Conservation (phyloP, 2,329 filamentous ascomycete genomes). For the Corinectria fuckeliana region DNA sequence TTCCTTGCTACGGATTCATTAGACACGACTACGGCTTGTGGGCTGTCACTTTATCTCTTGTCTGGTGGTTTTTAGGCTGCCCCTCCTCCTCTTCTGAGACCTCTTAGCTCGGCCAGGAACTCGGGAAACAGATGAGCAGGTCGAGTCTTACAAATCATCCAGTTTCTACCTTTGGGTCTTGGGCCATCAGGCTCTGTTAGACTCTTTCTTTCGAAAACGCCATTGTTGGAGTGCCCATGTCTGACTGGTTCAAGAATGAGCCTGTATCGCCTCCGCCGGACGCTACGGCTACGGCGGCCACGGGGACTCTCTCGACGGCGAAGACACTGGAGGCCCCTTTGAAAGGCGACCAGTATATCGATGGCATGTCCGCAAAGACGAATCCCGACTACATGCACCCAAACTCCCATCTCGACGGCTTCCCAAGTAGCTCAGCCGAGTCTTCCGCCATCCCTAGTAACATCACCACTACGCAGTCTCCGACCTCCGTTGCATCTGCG, state of each 20-base stretch:
- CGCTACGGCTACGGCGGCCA: constrained; percentile 18
- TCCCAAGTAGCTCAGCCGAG: constrained; percentile 10
- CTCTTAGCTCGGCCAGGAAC: neutral
- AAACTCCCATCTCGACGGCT: neutral
- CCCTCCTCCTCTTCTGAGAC: neutral
- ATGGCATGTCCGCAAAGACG: constrained; percentile 7
- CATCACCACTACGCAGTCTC: constrained; percentile 2
- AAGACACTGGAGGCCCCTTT: constrained; percentile 9
- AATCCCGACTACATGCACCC: neutral
- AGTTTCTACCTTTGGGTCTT: neutral
- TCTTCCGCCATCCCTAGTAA: constrained; percentile 15
- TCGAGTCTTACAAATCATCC: neutral
- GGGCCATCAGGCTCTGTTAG: neutral
- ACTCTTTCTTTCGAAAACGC: neutral
- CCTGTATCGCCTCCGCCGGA: constrained; percentile 26
- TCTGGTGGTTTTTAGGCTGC: too few relatives aligned
- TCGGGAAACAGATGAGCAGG: neutral
- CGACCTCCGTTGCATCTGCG: constrained; percentile 13
- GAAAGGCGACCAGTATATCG: constrained; percentile 15
- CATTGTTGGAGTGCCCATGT: constrained; percentile 20
- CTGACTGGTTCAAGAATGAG: constrained; percentile 33
- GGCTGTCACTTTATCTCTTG: neutral
- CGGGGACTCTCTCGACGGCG: constrained; percentile 9
- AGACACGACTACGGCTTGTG: neutral
- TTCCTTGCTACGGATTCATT: too few relatives aligned